Evolutionary conservation across 2,329 filamentous ascomycete species (phyloP), one percentile per base, ranked within the genome.

Genomic region (Sordariomycetes sp.): DNA sequence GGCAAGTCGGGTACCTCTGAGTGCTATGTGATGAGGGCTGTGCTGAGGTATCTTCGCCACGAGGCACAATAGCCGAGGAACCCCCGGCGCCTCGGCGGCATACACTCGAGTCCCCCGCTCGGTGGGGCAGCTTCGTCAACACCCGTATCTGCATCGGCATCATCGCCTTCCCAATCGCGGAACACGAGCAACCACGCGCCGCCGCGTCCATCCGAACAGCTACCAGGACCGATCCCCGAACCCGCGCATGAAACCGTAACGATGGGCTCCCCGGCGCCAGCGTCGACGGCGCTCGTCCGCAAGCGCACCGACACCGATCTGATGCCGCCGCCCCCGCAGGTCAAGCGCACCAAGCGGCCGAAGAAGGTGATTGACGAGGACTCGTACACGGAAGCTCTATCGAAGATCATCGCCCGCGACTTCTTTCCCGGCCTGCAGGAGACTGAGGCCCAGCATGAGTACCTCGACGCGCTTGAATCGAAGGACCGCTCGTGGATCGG

Each of bases 341-440:
- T 85, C 50, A 97, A 96, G 70, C 86, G 90, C 59, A 95, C 96
- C 66, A 96, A 96, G 72, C 82, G 94, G 56, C 94, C 94, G 0
- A 84, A 86, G 61, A 87, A 86, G 61, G 84, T 96, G 32, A 81
- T 99, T 32, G 90, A 96, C 69, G 94, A 99, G 76, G 92, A 99
- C 63, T 84, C 87, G 56, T 99, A 99, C 70, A 94, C 90, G 2
- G 84, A 90, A 59, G 87, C 89, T 1, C 77, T 99, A 32, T 96
- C 91, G 0, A 86, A 94, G 63, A 97, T 99, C 67, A 96, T 99
- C 61, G 89, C 90, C 10, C 85, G 94, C 62, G 94, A 99, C 75
- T 99, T 95, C 75, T 99, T 97, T 65, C 94, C 94, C 0, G 94
- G 92, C 0, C 77, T 99, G 0, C 74, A 91, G 4, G 90, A 97